Conservation (phyloP, 1,139 yeast species). For the Kurtzmaniella quercitrusa region DNA sequence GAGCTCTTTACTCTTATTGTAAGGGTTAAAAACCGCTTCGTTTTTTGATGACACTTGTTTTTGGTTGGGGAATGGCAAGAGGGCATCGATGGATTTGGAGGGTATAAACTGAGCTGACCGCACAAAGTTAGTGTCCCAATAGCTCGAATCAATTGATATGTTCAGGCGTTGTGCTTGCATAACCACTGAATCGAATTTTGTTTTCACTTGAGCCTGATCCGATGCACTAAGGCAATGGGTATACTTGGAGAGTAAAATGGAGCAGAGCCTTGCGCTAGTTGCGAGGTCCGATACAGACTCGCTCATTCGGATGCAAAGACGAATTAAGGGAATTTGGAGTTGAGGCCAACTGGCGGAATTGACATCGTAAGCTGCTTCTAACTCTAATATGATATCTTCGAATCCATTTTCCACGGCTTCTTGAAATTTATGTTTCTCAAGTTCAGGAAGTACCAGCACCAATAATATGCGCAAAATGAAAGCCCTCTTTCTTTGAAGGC, state of each 20-base stretch:
- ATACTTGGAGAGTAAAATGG: slow-evolving; percentile 52
- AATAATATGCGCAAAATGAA: slow-evolving; percentile 63
- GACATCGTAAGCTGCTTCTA: slow-evolving; percentile 43
- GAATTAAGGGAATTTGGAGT: slow-evolving; percentile 55
- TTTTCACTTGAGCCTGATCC: slow-evolving; percentile 31
- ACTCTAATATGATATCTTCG: slow-evolving; percentile 32
- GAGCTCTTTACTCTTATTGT: slow-evolving; percentile 15
- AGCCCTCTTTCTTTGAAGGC: slow-evolving; percentile 63
- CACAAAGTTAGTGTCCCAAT: slow-evolving; percentile 72
- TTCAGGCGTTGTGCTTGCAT: slow-evolving; percentile 15
- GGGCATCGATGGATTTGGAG: background rate
- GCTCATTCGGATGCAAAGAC: slow-evolving; percentile 51
- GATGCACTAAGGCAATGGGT: slow-evolving; percentile 42
- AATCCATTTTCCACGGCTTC: slow-evolving; percentile 10
- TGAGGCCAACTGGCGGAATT: slow-evolving; percentile 46
- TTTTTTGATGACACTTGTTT: slow-evolving; percentile 10
- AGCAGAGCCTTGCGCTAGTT: slow-evolving; percentile 45
- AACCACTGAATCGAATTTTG: slow-evolving; percentile 23
- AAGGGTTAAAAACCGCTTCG: slow-evolving; percentile 36
- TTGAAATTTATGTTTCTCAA: slow-evolving; percentile 13
- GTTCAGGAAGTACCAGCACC: slow-evolving; percentile 45
- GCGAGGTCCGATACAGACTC: slow-evolving; percentile 46
- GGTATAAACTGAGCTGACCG: slow-evolving; percentile 43
- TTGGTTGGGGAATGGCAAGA: background rate
- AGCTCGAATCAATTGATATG: slow-evolving; percentile 20